Percentiles rank a stretch among this genome's conserved stretches.
Conservation (phyloP, 768 basidiomycete genomes). For the Collybiopsis luxurians region DNA sequence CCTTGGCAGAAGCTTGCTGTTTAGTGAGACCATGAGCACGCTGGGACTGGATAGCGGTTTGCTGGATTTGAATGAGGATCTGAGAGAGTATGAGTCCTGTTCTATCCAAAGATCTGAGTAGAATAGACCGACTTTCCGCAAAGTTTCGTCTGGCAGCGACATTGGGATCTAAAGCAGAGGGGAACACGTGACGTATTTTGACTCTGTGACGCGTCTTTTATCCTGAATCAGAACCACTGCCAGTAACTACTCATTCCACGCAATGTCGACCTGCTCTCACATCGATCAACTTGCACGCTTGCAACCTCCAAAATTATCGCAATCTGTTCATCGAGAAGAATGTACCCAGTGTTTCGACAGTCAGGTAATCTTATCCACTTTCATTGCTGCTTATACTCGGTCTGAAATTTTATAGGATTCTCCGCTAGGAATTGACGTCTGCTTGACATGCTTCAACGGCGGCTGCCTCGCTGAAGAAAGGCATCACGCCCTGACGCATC, state of each 20-base stretch:
- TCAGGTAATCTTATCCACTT: constrained; percentile 51
- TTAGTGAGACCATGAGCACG: constrained; percentile 67
- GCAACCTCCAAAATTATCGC: constrained; percentile 56
- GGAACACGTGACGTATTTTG: neutral
- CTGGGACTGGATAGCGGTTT: constrained; percentile 85
- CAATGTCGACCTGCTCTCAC: constrained; percentile 44
- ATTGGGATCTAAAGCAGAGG: constrained; percentile 18
- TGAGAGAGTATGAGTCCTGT: constrained; percentile 27
- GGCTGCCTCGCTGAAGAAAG: constrained; percentile 65
- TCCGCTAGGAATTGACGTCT: constrained; percentile 80
- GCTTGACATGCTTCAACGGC: constrained; percentile 92
- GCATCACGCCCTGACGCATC: constrained; percentile 75
- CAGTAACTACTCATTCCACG: neutral
- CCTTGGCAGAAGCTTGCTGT: constrained; percentile 78
- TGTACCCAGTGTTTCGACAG: constrained; percentile 97
- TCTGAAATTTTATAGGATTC: constrained; percentile 50
- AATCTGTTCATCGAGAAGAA: constrained; percentile 85
- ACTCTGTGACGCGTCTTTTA: constrained; percentile 13
- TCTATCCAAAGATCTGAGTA: constrained; percentile 18
- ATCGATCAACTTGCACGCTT: constrained; percentile 46
- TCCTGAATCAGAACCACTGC: too few relatives aligned
- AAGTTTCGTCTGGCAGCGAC: constrained; percentile 76
- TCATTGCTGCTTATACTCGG: neutral
- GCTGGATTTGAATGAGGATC: constrained; percentile 93
- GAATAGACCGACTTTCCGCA: constrained; percentile 59